phyloP scores from a whole-genome alignment of 169 alveolate species.

The Plasmodium blacklocki region DNA sequence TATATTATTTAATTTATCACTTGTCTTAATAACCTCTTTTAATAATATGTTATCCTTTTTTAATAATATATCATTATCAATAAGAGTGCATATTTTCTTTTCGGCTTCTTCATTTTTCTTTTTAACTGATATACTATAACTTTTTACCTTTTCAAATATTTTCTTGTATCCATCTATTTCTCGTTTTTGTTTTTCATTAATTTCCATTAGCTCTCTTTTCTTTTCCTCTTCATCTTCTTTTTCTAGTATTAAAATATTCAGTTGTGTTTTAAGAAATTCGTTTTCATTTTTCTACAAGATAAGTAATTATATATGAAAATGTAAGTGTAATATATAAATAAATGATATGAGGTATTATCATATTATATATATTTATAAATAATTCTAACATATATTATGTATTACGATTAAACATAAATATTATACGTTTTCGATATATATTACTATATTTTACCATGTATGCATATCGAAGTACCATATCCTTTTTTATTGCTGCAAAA shows the following conservation, averaged over 20 bases:
- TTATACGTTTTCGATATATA: not conserved
- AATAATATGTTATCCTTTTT: conserved; percentile 33
- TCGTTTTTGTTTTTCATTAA: conserved; percentile 38
- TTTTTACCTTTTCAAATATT: conserved; percentile 54
- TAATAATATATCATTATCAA: conserved; percentile 21
- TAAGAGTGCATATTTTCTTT: conserved; percentile 21
- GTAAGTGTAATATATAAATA: not conserved
- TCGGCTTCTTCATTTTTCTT: conserved; percentile 54
- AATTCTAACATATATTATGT: not conserved
- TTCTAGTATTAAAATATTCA: conserved; percentile 30
- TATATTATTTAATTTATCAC: conserved; percentile 39
- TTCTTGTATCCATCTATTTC: conserved; percentile 63
- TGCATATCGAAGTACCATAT: conserved; percentile 29
- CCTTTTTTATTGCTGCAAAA: conserved; percentile 11
- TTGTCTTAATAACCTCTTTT: conserved; percentile 49
- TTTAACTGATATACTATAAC: conserved; percentile 26
- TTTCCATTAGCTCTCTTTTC: conserved; percentile 23
- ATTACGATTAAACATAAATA: not conserved
- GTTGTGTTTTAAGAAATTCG: conserved; percentile 17
- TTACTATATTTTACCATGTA: conserved; percentile 37
- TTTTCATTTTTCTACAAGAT: conserved; percentile 19
- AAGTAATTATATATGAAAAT: not conserved
- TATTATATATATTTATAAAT: not conserved
- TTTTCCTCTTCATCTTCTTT: conserved; percentile 40
- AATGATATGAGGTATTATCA: not conserved